Conservation (phyloP, 1,284 basidiomycete species). For the Cerioporus squamosus region DNA sequence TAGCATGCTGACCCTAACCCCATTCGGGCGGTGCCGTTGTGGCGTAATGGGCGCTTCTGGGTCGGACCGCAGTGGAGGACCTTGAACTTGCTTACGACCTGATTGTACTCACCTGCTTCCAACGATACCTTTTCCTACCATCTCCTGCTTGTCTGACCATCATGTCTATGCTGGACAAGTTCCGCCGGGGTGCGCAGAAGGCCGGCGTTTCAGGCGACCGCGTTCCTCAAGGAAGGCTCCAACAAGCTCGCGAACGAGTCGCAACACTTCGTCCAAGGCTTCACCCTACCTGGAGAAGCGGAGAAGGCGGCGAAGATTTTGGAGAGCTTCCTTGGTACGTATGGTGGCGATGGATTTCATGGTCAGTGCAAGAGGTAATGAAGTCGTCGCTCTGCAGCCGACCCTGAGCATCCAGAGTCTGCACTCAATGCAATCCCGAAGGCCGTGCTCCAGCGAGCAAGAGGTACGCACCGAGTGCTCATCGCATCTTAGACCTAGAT, state of each 20-base stretch:
- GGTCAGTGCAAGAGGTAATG: background rate
- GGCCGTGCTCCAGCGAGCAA: slow-evolving; percentile 87
- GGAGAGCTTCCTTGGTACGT: slow-evolving; percentile 84
- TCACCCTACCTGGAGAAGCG: slow-evolving; percentile 86
- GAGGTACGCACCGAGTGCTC: slow-evolving; percentile 56
- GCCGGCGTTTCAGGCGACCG: slow-evolving; percentile 80
- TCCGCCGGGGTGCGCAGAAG: slow-evolving; percentile 79
- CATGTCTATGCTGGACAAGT: slow-evolving; percentile 79
- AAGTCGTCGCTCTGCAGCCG: slow-evolving; percentile 55
- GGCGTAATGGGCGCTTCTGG: slow-evolving; percentile 20
- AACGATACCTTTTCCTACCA: background rate
- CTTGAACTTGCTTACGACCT: background rate
- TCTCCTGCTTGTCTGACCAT: background rate
- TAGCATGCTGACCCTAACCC: slow-evolving; percentile 16
- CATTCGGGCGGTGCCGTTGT: slow-evolving; percentile 10
- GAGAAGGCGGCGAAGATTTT: slow-evolving; percentile 93
- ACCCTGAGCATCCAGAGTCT: slow-evolving; percentile 87
- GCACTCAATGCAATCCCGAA: slow-evolving; percentile 97
- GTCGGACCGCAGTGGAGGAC: background rate
- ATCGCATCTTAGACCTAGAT: no score
- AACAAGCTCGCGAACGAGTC: slow-evolving; percentile 73
- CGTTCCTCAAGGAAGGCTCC: slow-evolving; percentile 69
- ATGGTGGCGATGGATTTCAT: background rate
- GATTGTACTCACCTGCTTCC: background rate
- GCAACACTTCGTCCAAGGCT: slow-evolving; percentile 79